Evolutionary conservation across 2,329 filamentous ascomycete species (phyloP), one percentile per base, ranked within the genome.

Genomic region (Pestalotiopsis fici): DNA sequence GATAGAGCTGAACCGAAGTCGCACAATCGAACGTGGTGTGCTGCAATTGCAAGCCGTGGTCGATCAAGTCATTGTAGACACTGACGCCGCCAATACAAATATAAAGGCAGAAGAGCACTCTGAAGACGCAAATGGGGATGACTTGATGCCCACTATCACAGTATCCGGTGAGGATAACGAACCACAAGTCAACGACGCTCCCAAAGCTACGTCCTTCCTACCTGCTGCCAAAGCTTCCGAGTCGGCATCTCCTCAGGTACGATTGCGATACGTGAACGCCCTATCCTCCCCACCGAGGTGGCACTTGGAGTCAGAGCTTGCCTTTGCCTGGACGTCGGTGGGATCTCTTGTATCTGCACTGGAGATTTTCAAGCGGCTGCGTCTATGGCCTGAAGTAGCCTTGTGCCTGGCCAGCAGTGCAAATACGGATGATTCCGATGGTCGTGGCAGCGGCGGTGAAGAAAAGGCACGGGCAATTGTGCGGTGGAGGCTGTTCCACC

Each of bases 301-400:
- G 96, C 94, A 97, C 74, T 87, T 99, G 1, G 96, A 99, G 77
- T 91, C 95, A 0, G 96, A 99, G 77, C 86, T 99, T 15, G 96
- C 96, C 1, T 90, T 93, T 69, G 90, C 94, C n/a, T 99, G 96
- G 96, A 92, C 95, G 0, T 88, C 89, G 60, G 87, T 98, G 2
- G 96, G 96, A 11, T 97, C 94, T 54, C 83, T 99, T 2, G 87
- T 93, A 3, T 97, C 95, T 0, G 96, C 96, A 0, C 86, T 99
- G 1, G 96, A 98, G 69, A 98, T 99, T 69, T 99, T 98, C 80
- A 95, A 97, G 80, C 88, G 96, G 3, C 83, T 99, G 21, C 90
- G 94, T 66, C 91, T 98, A 78, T 98, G 96, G 94, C 93, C 96
- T 1, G 96, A 99, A 80, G 94, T 95, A 4, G 95, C 96, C 0